Base-by-base conservation (phyloP, 768 basidiomycete genomes). In the Tubosaeta sp. region DNA sequence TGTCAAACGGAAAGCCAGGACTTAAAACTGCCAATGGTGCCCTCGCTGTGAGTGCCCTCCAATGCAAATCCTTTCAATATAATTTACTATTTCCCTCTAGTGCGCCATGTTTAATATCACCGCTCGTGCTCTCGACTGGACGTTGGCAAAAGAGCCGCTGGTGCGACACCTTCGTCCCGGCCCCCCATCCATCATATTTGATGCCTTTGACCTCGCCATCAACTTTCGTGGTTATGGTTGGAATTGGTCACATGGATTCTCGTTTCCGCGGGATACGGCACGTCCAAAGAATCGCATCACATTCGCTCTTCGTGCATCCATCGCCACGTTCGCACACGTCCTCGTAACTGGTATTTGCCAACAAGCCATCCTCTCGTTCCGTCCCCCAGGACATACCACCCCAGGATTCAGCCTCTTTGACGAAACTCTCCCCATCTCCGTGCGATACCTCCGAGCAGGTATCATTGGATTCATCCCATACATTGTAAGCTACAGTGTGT, bases 181-280 rank as follows among this genome's bases (percentile, higher is more conserved):
- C 24, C 14, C 43, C 2, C 38, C 44, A 7, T 51, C 54, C 1
- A 31, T 40, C 36, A 12, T 50, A 29, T 35, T 54, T 30, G 75
- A 86, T 50, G 76, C 76, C 2, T 56, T 75, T 11, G 82, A 86
- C 48, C 71, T 87, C 22, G 55, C 53, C 24, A 69, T 66, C 55
- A 81, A 76, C 53, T 57, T 81, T 12, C 80, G 84, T 18, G 85
- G 84, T 7, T 61, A 72, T 42, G 82, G 80, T 16, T 86, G 84
- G 84, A 67, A 76, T 38, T 85, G 81, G 77, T 80, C 81, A 1
- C 57, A 64, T 30, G 55, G 60, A 27, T 14, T 59, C 3, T 47
- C 59, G 43, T 27, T 66, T 24, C 62, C 68, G 10, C 63, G 52
- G 7, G 75, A 78, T 53, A 73, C 69, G n/a, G n/a, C n/a, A 4